These are phyloP conservation scores for Hippophae gyantsensis DNA, from an alignment of 306 rosid genomes.

Conservation along the genomic window DNA sequence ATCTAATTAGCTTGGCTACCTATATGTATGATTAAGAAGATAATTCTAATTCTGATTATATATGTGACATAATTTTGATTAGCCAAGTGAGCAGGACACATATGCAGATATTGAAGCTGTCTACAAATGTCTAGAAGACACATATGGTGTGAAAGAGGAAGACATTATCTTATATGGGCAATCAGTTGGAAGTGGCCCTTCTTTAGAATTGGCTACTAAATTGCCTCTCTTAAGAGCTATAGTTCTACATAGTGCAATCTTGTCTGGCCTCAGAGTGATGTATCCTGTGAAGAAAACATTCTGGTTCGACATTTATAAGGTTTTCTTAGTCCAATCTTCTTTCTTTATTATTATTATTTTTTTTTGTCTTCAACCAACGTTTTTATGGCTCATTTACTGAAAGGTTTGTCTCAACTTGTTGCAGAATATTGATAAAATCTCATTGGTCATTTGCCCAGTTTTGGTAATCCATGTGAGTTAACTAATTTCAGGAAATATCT, in stretches of 20 bases:
- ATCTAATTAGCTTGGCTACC: background rate
- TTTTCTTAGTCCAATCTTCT: conserved; percentile 3
- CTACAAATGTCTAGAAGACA: conserved; percentile 44
- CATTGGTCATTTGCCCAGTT: conserved; percentile 45
- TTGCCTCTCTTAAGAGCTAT: conserved; percentile 49
- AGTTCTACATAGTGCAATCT: conserved; percentile 51
- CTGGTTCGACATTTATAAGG: conserved; percentile 75
- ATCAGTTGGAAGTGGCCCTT: conserved; percentile 65
- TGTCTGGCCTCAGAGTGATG: conserved; percentile 64
- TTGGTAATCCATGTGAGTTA: conserved; percentile 57
- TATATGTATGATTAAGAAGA: background rate
- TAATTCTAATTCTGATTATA: background rate
- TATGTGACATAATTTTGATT: background rate
- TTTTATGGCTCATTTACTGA: background rate
- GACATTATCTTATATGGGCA: conserved; percentile 50
- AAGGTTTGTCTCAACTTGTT: conserved; percentile 11
- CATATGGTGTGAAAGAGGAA: conserved; percentile 54
- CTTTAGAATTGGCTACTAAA: conserved; percentile 42
- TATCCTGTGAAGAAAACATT: conserved; percentile 50
- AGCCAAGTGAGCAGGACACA: conserved; percentile 74
- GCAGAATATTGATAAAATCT: conserved; percentile 62
- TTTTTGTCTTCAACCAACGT: background rate
- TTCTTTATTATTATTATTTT: background rate
- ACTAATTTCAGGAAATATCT: too few relatives aligned
- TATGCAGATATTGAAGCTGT: conserved; percentile 70